Evolutionary conservation across 805 yeast species (phyloP), one percentile per base, ranked within the genome.

Genomic region (Starmerella kuoi): DNA sequence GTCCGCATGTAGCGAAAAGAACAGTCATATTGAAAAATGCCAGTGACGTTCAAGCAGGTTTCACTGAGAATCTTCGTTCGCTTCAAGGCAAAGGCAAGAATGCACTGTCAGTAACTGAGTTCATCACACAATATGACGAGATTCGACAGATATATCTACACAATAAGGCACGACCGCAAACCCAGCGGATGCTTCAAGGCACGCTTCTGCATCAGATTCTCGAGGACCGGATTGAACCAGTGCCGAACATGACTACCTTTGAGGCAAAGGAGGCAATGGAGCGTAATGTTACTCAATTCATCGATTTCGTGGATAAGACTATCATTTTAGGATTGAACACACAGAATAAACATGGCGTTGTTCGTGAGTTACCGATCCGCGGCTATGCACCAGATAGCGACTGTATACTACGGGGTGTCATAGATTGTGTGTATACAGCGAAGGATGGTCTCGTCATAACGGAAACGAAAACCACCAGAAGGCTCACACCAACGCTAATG

Each of bases 281-380:
- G 18, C 38, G 31, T 5, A n/a, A 26, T n/a, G 38, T 19, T 15
- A 25, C 22, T 19, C 39, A 28, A 19, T 6, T 24, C 24, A 52
- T 50, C n/a, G 31, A 22, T 12, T 47, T 54, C 40, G 54, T 55
- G 12, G 34, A 28, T n/a, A 49, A 50, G 30, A 32, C 57, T 11
- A 2, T 46, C 6, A 42, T 44, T 26, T 35, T 50, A 40, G 41
- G 37, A 1, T n/a, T 17, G 33, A 33, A 37, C 28, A 18, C 40
- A 9, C 31, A 40, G 8, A 27, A 35, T 1, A 26, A 34, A 6
- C 8, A 28, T 19, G 30, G 39, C 5, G 20, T 22, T 2, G 51
- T 52, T 3, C 47, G 63, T 12, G 64, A 60, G 35, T 31, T 60
- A 8, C 53, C 56, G n/a, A 53, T 58, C 7, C 51, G 49, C 33